Evolutionary conservation across 2,329 filamentous ascomycete genomes (phyloP), one percentile per base, ranked within the genome.

Genomic region (Mycosphaerella sp.): DNA sequence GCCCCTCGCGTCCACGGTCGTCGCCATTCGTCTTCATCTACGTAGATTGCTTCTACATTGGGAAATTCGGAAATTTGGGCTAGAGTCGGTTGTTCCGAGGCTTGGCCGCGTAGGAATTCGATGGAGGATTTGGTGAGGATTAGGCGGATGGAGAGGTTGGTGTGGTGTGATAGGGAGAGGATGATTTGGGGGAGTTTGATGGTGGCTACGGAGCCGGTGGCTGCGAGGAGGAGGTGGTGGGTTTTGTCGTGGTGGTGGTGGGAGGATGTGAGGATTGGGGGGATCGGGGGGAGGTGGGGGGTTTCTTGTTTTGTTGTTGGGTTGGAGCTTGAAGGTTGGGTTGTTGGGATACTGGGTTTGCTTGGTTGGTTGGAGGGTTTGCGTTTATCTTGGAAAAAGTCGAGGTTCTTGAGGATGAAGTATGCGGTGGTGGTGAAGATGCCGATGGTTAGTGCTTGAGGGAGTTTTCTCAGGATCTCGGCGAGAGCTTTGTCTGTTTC

Each of bases 1-100:
- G 81, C 81, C 3, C 86, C 88, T 2, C 91, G 79, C 21, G 78
- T 80, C 92, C 92, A 97, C 0, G 87, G 82, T 42, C 77, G 75
- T 10, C 76, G 74, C 90, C 91, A 96, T 71, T 97, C 93, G 60
- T 91, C 87, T n/a, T 82, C 80, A 67, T 97, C 89, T 7, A 79
- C 76, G 71, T 95, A 91, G 45, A 96, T 78, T 17, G 78, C 87
- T 42, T 95, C 89, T 6, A 97, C 87, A 59, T 86, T 85, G 2
- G 83, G 81, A 4, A 88, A 71, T 2, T 71, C 63, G 10, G 74
- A 71, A 4, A 96, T 73, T 0, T 78, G 71, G 0, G 76, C 72
- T 1, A 93, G 69, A 0, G 78, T 74, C 0, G 91, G 89, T 69
- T 96, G 89, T 70, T 96, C 91, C 2, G 71, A 67, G 34, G 83